These are phyloP conservation scores for Zopfia rhizophila DNA, from an alignment of 2,329 filamentous ascomycete species.

Conservation along the genomic window DNA sequence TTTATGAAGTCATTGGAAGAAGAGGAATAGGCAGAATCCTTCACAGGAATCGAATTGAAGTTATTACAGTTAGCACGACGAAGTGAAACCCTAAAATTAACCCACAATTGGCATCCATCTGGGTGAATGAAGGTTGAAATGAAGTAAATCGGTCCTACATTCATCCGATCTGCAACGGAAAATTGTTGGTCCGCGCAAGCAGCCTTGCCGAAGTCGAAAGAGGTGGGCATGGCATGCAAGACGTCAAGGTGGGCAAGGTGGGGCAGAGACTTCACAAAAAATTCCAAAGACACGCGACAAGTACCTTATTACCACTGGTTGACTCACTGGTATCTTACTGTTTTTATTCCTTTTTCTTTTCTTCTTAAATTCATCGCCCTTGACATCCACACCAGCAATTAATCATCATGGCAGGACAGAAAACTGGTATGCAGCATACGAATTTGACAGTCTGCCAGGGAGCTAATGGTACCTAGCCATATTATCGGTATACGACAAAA, in stretches of 20 bases:
- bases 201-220: conserved; percentile 28
- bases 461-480: conserved; percentile 68
- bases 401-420: conserved; percentile 48
- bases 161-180: too few relatives aligned
- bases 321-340: conserved; percentile 1
- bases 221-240: conserved; percentile 22
- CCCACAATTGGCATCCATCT: too few relatives aligned
- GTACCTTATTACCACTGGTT: conserved; percentile 20
- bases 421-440: conserved; percentile 41
- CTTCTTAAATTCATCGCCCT: conserved; percentile 21
- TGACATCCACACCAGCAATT: conserved; percentile 1
- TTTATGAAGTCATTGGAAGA: conserved; percentile 1
- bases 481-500: conserved; percentile 99
- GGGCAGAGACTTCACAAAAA: conserved; percentile 32
- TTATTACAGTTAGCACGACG: too few relatives aligned
- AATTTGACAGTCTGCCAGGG: background rate
- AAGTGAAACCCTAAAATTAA: too few relatives aligned
- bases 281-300: conserved; percentile 30
- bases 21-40: too few relatives aligned
- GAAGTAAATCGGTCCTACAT: too few relatives aligned
- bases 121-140: too few relatives aligned
- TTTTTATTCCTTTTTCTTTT: conserved; percentile 14
- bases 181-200: too few relatives aligned
- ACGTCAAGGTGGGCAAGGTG: conserved; percentile 29
- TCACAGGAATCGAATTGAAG: too few relatives aligned